These are phyloP conservation scores for Quillaja saponaria DNA, from an alignment of 306 rosid species.

Conservation along the genomic window DNA sequence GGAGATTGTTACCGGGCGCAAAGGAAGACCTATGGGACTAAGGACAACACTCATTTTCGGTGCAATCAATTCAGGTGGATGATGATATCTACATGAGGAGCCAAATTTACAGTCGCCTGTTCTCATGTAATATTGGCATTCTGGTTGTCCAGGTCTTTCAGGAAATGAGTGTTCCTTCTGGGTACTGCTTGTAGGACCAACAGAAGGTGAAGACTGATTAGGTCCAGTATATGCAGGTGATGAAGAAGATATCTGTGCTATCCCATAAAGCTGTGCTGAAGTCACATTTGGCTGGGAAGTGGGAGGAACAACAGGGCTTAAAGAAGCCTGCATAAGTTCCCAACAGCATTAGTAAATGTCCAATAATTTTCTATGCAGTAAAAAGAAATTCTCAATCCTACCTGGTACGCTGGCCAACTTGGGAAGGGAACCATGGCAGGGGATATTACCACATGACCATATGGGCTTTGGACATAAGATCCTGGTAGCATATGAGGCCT, in stretches of 20 bases:
- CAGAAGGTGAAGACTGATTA: slow-evolving; percentile 59
- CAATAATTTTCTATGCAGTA: slow-evolving; percentile 25
- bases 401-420: slow-evolving; percentile 87
- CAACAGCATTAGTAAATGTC: slow-evolving; percentile 36
- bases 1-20: slow-evolving; percentile 75
- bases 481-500: slow-evolving; percentile 83
- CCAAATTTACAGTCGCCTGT: slow-evolving; percentile 98
- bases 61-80: slow-evolving; percentile 66
- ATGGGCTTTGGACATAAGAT: slow-evolving; percentile 71
- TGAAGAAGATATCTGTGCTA: slow-evolving; percentile 59
- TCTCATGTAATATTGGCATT: slow-evolving; percentile 87
- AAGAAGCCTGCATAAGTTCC: slow-evolving; percentile 56
- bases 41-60: slow-evolving; percentile 53
- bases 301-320: slow-evolving; percentile 67
- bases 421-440: slow-evolving; percentile 74
- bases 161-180: slow-evolving; percentile 81
- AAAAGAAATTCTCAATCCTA: slow-evolving; percentile 40
- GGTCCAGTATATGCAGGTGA: slow-evolving; percentile 58
- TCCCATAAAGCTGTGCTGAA: slow-evolving; percentile 63
- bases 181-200: slow-evolving; percentile 59
- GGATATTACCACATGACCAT: slow-evolving; percentile 73
- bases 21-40: slow-evolving; percentile 81
- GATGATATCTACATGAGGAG: slow-evolving; percentile 96
- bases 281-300: slow-evolving; percentile 59
- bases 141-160: slow-evolving; percentile 92